Evolutionary conservation across 306 rosid genomes (phyloP).

Genomic region (Ochetophila trinervis): DNA sequence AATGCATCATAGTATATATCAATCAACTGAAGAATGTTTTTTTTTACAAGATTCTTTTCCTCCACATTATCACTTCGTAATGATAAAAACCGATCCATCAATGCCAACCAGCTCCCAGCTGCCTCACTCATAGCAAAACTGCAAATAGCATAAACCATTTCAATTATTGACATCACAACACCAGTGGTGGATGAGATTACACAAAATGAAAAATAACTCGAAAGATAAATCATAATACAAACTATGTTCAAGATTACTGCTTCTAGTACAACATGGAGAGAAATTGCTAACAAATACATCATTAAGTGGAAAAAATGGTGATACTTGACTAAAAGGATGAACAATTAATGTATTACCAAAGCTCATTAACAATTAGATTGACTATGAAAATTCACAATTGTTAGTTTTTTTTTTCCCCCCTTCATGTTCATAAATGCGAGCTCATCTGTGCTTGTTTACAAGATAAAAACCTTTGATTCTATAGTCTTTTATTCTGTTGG

Average conservation of each 20-base stretch:
- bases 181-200: conserved; percentile 3
- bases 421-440: background rate
- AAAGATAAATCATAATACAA: background rate
- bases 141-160: conserved; percentile 24
- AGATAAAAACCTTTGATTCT: too few species aligned
- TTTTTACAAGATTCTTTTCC: conserved; percentile 32
- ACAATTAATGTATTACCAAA: too few species aligned
- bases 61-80: conserved; percentile 26
- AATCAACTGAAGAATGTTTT: conserved; percentile 46
- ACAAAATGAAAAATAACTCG: too few species aligned
- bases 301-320: too few species aligned
- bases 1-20: conserved; percentile 66
- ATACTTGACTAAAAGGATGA: too few species aligned
- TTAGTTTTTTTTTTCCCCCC: background rate
- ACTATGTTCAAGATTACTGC: background rate
- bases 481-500: too few species aligned
- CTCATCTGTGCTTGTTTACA: background rate
- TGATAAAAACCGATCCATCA: conserved; percentile 57
- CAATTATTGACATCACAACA: conserved; percentile 2
- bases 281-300: background rate
- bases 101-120: conserved; percentile 64
- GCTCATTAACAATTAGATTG: too few species aligned
- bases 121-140: conserved; percentile 50
- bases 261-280: background rate
- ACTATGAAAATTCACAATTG: background rate